Evolutionary conservation across 2,329 filamentous ascomycete species (phyloP), one percentile per base, ranked within the genome.

Genomic region (Xylariales sp.): DNA sequence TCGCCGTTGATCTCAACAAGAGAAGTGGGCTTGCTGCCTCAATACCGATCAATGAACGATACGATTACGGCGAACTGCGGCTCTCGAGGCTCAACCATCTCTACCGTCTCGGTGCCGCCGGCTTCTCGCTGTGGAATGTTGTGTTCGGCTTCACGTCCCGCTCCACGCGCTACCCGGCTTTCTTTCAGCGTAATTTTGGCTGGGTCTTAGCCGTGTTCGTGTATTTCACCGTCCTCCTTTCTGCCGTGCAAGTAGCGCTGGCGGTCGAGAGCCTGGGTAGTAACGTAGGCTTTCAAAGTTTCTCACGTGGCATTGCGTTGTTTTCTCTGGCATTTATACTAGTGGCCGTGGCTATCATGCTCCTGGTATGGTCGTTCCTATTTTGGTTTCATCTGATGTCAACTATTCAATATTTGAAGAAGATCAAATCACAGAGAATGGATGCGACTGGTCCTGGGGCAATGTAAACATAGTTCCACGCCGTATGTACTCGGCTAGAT

Each of bases 21-120:
- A n/a, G 49, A 3, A 34, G 8, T 52, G 3, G 2, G 1, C 28
- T 78, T 78, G 0, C 16, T n/a, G 0, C 32, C 5, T 70, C 78
- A 55, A 43, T 63, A 14, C 65, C 64, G 5, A 77, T 83, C n/a
- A 80, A 79, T 49, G 67, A 68, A 16, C 76, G 83, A 16, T 84
- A 83, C 71, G 63, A 69, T 30, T 84, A 80, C 64, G 81, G 82
- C 18, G 82, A 84, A 72, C 75, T 84, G 36, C 78, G 82, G 1
- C 76, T 84, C 9, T 76, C 77, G 5, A 77, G 82, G 32, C 72
- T 85, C 23, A 82, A 84, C 70, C 76, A 79, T 23, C 78, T 82
- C 48, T 78, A 78, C 60, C 77, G 77, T 45, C 32, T 64, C 1
- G 58, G 67, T 36, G 74, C 67, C 39, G 73, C 67, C 68, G 75